These are phyloP conservation scores for Botryobasidium botryosum DNA, from an alignment of 768 basidiomycete species.

Conservation along the genomic window DNA sequence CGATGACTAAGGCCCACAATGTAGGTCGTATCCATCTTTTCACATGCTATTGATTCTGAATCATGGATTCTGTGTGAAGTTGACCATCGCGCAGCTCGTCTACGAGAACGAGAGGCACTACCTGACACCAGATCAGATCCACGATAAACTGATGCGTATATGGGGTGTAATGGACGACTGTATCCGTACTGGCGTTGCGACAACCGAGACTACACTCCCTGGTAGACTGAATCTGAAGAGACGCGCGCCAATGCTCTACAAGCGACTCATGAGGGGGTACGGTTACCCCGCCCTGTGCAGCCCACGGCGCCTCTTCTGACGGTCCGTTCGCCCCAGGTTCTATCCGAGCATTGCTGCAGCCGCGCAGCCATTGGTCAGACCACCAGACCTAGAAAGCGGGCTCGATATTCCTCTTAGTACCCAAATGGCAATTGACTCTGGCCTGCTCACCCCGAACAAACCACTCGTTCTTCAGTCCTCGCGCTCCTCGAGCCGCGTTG, in stretches of 20 bases:
- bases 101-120: conserved; percentile 82
- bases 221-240: conserved; percentile 67
- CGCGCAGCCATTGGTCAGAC: conserved; percentile 1
- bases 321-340: conserved; percentile 27
- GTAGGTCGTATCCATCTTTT: conserved; percentile 28
- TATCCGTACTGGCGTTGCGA: conserved; percentile 69
- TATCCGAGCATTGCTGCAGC: conserved; percentile 31
- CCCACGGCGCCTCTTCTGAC: too few species aligned
- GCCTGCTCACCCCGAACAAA: too few species aligned
- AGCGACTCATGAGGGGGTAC: conserved; percentile 78
- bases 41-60: neutral
- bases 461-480: too few species aligned
- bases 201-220: conserved; percentile 63
- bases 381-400: neutral
- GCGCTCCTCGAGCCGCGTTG: too few species aligned
- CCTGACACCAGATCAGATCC: conserved; percentile 55
- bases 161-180: conserved; percentile 91
- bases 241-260: conserved; percentile 78
- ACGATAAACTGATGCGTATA: conserved; percentile 60
- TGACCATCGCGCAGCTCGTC: conserved; percentile 87
- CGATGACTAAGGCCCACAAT: conserved; percentile 64
- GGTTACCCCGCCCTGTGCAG: conserved; percentile 4
- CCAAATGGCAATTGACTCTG: too few species aligned
- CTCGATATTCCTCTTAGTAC: too few species aligned
- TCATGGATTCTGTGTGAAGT: conserved; percentile 25